These are phyloP conservation scores for Rhizopus microsporus DNA, from an alignment of 371 early-diverging fungal species.

Conservation along the genomic window DNA sequence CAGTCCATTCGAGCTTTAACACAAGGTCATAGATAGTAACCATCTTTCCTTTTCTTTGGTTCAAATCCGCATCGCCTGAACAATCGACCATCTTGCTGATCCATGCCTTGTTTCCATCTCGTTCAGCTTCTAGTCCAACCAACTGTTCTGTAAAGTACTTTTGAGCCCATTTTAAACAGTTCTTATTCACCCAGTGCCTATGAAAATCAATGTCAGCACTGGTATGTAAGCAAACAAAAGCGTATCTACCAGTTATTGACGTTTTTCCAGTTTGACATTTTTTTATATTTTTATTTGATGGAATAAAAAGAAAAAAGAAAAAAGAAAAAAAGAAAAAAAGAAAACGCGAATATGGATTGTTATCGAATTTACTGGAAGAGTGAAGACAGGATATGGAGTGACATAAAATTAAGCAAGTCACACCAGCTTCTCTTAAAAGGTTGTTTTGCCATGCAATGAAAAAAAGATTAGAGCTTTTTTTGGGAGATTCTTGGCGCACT, in stretches of 20 bases:
- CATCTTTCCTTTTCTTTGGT: slow-evolving; percentile 88
- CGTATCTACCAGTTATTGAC: slow-evolving; percentile 32
- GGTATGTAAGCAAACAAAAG: not conserved
- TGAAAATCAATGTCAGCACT: not conserved
- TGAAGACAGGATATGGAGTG: not conserved
- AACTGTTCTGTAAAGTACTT: slow-evolving; percentile 63
- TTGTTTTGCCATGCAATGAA: too few species aligned
- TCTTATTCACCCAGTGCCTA: slow-evolving; percentile 74
- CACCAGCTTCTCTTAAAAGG: too few species aligned
- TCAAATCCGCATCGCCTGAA: slow-evolving; percentile 81
- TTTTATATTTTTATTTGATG: not conserved
- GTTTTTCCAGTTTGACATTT: slow-evolving; percentile 40
- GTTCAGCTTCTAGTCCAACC: slow-evolving; percentile 44
- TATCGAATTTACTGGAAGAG: slow-evolving; percentile 1
- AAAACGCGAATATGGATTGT: not conserved
- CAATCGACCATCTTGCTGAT: slow-evolving; percentile 60
- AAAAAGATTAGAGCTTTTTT: too few species aligned
- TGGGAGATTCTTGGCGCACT: too few species aligned
- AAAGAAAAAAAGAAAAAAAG: not conserved
- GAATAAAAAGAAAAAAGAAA: slow-evolving; percentile 7
- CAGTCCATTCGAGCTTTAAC: slow-evolving; percentile 71
- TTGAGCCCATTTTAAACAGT: slow-evolving; percentile 83
- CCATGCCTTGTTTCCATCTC: slow-evolving; percentile 51
- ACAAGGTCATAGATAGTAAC: slow-evolving; percentile 82
- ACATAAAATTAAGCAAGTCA: too few species aligned